Conservation (phyloP, 106 monocot species). For the Iris macrosiphon region DNA sequence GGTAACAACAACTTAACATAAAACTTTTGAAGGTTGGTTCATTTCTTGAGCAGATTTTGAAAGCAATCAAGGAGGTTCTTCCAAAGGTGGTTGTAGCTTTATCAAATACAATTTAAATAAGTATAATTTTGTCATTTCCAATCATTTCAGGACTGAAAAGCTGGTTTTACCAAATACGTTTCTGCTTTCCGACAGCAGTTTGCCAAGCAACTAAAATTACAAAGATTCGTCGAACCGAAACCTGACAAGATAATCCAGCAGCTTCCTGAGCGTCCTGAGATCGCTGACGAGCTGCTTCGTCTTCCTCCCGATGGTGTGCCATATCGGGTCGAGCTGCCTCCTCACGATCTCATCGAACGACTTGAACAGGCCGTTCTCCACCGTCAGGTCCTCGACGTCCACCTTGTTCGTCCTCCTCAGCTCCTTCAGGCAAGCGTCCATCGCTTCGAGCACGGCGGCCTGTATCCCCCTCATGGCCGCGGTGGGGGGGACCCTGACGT, state of each 20-base stretch:
- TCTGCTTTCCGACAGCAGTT: too few relatives aligned
- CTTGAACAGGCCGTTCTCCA: conserved; percentile 96
- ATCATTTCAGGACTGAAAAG: too few relatives aligned
- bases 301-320: conserved; percentile 93
- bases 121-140: too few relatives aligned
- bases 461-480: conserved; percentile 75
- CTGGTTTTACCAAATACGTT: too few relatives aligned
- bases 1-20: too few relatives aligned
- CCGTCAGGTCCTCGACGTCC: conserved; percentile 92
- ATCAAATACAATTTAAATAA: too few relatives aligned
- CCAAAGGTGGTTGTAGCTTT: too few relatives aligned
- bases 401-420: conserved; percentile 89
- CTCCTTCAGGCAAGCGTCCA: conserved; percentile 97
- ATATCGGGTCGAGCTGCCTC: conserved; percentile 93
- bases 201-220: background rate
- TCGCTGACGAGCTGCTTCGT: conserved; percentile 93
- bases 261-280: conserved; percentile 80
- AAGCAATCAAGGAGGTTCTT: too few relatives aligned
- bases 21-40: too few relatives aligned
- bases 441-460: conserved; percentile 67
- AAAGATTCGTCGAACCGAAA: too few relatives aligned
- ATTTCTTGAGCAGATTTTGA: too few relatives aligned
- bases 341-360: conserved; percentile 97
- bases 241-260: conserved; percentile 97
- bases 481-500: conserved; percentile 78